Percentiles rank a stretch among this genome's conserved stretches.
Evolutionary conservation across 768 basidiomycete genomes (phyloP).

Genomic region (Russula lepida): DNA sequence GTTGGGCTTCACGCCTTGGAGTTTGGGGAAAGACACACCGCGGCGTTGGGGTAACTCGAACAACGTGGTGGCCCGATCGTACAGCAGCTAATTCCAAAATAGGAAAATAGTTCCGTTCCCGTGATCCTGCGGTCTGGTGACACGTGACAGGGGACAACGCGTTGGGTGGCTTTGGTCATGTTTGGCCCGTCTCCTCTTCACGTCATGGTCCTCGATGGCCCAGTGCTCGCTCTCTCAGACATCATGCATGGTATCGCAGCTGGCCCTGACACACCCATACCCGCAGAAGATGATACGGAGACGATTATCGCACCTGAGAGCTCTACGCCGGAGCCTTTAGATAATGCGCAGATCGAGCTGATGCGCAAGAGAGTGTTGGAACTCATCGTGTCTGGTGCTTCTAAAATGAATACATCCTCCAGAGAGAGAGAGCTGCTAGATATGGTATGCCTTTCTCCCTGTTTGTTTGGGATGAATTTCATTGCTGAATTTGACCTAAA

Average conservation of each 20-base stretch:
- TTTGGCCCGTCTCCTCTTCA: constrained; percentile 20
- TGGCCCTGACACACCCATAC: constrained; percentile 33
- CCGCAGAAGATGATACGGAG: constrained; percentile 22
- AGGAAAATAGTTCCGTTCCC: constrained; percentile 21
- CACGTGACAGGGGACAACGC: constrained; percentile 27
- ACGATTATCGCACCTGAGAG: constrained; percentile 21
- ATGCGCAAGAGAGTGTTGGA: constrained; percentile 43
- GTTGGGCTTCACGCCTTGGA: neutral
- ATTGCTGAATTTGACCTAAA: constrained; percentile 23
- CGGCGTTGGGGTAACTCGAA: neutral
- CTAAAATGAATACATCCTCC: constrained; percentile 23
- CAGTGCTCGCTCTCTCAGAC: constrained; percentile 44
- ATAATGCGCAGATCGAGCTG: constrained; percentile 37
- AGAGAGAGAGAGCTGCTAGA: constrained; percentile 45
- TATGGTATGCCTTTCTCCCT: constrained; percentile 40
- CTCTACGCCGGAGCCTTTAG: constrained; percentile 33
- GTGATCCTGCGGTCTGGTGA: constrained; percentile 23
- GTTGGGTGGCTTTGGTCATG: constrained; percentile 27
- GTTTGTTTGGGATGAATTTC: constrained; percentile 2
- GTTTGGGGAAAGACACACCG: too few species aligned
- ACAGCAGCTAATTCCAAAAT: neutral
- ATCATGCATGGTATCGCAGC: constrained; percentile 48
- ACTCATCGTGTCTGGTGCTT: constrained; percentile 31
- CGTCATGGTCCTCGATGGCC: constrained; percentile 30
- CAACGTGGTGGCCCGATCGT: neutral